phyloP scores from a whole-genome alignment of 1,139 yeast genomes.

The Yarrowia galli region DNA sequence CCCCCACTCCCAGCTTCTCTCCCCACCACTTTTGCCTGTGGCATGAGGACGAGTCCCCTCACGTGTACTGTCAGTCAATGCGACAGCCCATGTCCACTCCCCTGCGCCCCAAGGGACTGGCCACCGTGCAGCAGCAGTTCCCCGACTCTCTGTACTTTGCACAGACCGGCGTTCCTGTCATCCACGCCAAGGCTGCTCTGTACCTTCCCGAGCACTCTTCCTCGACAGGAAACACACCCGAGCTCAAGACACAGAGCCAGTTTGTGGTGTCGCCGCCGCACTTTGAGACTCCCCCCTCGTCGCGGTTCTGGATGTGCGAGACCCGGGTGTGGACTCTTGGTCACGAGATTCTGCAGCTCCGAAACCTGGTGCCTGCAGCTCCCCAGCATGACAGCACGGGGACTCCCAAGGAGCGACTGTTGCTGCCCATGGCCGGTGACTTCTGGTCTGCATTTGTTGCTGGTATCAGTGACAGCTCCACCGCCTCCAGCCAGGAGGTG shows the following conservation, averaged over 20 bases:
- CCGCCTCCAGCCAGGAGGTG: conserved; percentile 45
- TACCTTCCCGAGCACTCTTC: conserved; percentile 17
- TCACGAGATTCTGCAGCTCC: conserved; percentile 46
- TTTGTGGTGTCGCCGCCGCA: conserved; percentile 39
- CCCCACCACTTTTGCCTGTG: conserved; percentile 36
- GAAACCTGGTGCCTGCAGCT: conserved; percentile 47
- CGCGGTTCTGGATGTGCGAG: conserved; percentile 47
- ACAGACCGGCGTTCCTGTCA: conserved; percentile 19
- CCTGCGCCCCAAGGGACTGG: conserved; percentile 20
- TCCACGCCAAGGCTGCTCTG: conserved; percentile 39
- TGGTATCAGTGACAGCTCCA: conserved; percentile 47
- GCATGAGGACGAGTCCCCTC: conserved; percentile 34
- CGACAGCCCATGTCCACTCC: conserved; percentile 30
- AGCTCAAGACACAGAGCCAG: conserved; percentile 32
- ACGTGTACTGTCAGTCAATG: conserved; percentile 39
- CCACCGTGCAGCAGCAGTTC: conserved; percentile 24
- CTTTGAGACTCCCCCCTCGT: conserved; percentile 40
- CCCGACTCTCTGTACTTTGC: conserved; percentile 25
- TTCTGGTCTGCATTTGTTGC: conserved; percentile 53
- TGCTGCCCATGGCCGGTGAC: conserved; percentile 52
- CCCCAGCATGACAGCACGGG: conserved; percentile 45
- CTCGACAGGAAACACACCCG: conserved; percentile 24
- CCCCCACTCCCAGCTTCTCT: conserved; percentile 7
- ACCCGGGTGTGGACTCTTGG: conserved; percentile 50
- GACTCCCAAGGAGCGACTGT: conserved; percentile 49